Evolutionary conservation across 1,139 yeast species (phyloP), one percentile per base, ranked within the genome.

Genomic region (Scheffersomyces insectosa): DNA sequence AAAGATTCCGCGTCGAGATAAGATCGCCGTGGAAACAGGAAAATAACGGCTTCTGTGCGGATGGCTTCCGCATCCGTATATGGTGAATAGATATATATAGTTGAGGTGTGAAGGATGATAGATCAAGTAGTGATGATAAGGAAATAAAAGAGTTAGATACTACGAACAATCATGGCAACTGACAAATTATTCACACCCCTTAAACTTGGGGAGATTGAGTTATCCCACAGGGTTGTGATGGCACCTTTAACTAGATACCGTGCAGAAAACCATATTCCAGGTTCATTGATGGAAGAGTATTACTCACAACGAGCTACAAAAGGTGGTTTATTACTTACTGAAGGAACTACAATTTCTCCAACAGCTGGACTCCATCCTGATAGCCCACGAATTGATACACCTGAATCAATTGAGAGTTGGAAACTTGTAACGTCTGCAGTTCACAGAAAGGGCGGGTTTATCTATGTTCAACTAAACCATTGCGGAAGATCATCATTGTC

Each of bases 371-470:
- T 78, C 10, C 71, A 68, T 51, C 63, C 60, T 36, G 59, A 66
- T 41, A 74, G 67, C 20, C 85, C 88, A 20, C 85, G 86, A 41
- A 70, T 83, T 38, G 80, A 72, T 68, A 68, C 65, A 34, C 63
- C 66, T 9, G 68, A 64, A 27, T 85, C 80, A 48, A 59, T 70
- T n/a, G 63, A 56, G 10, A 75, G 68, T 10, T 44, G 54, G 49
- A 44, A 41, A 39, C 42, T 42, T 14, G 45, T 51, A 40, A 47
- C 48, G 14, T 50, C 45, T 14, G 38, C 38, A 5, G 50, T 46
- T 10, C 57, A 53, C 32, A 42, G 42, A 7, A 46, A 51, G 31
- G 44, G 46, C 12, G 41, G 47, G 3, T 39, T 42, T 25, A 46
- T 50, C 30, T 40, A 48, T 4, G 37, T 51, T 14, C 57, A 53